phyloP scores from a whole-genome alignment of 305 asterid genomes.

The Andrographis paniculata region DNA sequence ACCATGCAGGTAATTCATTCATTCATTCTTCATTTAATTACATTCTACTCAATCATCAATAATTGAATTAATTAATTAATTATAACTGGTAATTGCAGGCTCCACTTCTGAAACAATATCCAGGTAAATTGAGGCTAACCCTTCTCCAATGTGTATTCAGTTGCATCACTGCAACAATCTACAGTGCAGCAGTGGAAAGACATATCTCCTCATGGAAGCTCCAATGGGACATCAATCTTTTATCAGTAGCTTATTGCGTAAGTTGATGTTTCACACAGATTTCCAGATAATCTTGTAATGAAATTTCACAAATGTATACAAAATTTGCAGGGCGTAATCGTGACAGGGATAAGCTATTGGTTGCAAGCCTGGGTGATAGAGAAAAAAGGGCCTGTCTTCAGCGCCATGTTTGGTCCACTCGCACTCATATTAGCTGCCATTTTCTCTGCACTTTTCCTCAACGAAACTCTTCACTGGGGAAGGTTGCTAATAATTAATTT shows the following conservation, averaged over 20 bases:
- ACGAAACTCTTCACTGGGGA: conserved; percentile 1
- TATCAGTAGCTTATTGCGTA: not conserved
- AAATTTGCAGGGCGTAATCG: not conserved
- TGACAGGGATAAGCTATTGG: conserved; percentile 1
- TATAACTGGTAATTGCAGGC: conserved; percentile 18
- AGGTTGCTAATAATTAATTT: not conserved
- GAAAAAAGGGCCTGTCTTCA: not conserved
- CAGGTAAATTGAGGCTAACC: conserved; percentile 39
- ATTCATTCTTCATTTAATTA: no score
- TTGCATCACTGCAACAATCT: conserved; percentile 25
- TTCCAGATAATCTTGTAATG: no score
- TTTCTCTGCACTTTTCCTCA: conserved; percentile 1
- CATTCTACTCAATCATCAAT: no score
- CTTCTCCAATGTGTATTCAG: conserved; percentile 39
- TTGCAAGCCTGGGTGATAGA: not conserved
- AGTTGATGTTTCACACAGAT: not conserved
- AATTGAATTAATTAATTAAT: no score
- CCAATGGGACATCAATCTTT: conserved; percentile 26
- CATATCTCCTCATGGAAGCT: conserved; percentile 38
- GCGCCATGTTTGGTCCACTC: not conserved
- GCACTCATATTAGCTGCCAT: not conserved
- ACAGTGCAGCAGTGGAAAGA: conserved; percentile 30
- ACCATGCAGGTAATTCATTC: conserved; percentile 32
- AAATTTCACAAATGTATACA: not conserved
- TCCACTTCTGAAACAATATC: conserved; percentile 39